phyloP scores from a whole-genome alignment of 495 filamentous ascomycete genomes.

The Bombardia bombarda region DNA sequence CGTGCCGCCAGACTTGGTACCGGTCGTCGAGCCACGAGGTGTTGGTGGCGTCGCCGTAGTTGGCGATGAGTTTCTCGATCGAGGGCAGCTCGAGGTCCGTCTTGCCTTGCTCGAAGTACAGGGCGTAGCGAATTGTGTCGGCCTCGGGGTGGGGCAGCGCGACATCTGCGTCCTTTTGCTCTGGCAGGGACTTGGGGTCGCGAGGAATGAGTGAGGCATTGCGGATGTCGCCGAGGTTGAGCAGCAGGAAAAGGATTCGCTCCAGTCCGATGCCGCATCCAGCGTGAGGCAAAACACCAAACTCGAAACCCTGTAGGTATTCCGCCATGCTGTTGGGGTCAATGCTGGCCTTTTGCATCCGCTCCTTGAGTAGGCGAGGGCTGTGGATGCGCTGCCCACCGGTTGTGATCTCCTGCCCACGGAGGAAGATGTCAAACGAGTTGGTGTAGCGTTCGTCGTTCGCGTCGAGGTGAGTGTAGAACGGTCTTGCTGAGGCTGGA shows the following conservation, averaged over 20 bases:
- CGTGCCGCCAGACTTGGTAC: slow-evolving; percentile 75
- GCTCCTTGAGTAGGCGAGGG: slow-evolving; percentile 60
- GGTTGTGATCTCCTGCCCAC: slow-evolving; percentile 86
- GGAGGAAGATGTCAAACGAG: slow-evolving; percentile 92
- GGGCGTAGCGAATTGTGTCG: slow-evolving; percentile 56
- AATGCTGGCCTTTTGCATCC: slow-evolving; percentile 68
- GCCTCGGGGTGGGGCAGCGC: slow-evolving; percentile 70
- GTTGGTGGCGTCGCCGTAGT: slow-evolving; percentile 83
- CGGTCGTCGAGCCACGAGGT: slow-evolving; percentile 81
- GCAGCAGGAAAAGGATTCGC: slow-evolving; percentile 73
- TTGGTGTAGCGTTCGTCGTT: slow-evolving; percentile 67
- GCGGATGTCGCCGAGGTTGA: slow-evolving; percentile 82
- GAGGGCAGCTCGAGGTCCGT: slow-evolving; percentile 51
- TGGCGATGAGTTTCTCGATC: slow-evolving; percentile 73
- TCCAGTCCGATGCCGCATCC: slow-evolving; percentile 88
- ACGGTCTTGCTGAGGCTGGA: slow-evolving; percentile 72
- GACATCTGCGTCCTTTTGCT: slow-evolving; percentile 33
- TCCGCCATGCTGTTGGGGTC: slow-evolving; percentile 73
- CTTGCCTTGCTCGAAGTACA: slow-evolving; percentile 30
- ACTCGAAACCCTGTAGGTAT: slow-evolving; percentile 82
- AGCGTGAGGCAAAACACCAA: slow-evolving; percentile 81
- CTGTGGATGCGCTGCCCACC: slow-evolving; percentile 91
- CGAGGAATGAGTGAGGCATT: slow-evolving; percentile 76
- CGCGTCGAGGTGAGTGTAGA: slow-evolving; percentile 90
- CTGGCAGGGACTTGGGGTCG: slow-evolving; percentile 73